Conservation (phyloP, 202 grass and related monocot species). For the Bolboschoenoplectus hybrid region DNA sequence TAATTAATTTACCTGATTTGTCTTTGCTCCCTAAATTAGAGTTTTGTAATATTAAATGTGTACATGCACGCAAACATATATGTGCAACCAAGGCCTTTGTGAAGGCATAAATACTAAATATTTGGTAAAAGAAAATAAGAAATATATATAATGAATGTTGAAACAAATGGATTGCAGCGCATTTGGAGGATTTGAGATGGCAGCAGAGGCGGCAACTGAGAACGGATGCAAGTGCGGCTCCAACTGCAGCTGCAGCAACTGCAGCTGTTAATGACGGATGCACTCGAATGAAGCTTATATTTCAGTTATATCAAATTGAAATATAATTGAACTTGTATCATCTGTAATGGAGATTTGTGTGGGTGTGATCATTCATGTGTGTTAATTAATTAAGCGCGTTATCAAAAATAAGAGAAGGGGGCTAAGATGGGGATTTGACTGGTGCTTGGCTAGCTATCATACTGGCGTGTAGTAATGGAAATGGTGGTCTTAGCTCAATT, state of each 20-base stretch:
- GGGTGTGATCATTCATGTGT: background rate
- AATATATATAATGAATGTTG: background rate
- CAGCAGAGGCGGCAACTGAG: conserved; percentile 37
- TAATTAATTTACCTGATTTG: background rate
- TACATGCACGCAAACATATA: no score
- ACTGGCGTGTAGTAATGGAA: background rate
- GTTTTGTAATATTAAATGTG: no score
- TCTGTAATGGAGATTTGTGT: background rate
- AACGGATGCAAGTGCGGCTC: conserved; percentile 49
- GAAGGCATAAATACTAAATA: no score
- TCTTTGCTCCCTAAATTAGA: conserved; percentile 33
- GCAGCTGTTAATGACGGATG: conserved; percentile 36
- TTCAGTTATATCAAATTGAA: background rate
- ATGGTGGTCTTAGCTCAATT: background rate
- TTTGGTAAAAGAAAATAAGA: no score
- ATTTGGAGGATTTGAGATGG: conserved; percentile 41
- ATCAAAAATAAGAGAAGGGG: background rate
- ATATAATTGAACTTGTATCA: background rate
- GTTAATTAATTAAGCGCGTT: background rate
- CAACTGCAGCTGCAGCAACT: conserved; percentile 63
- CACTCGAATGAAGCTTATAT: no score
- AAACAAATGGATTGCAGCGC: background rate
- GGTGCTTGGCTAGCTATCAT: no score
- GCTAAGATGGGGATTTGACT: background rate
- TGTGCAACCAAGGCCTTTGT: no score